A percentile compares a stretch with the other conserved stretches of the same genome.
These are phyloP conservation scores for Annulohypoxylon stygium DNA, from an alignment of 495 filamentous ascomycete species.

Conservation along the genomic window DNA sequence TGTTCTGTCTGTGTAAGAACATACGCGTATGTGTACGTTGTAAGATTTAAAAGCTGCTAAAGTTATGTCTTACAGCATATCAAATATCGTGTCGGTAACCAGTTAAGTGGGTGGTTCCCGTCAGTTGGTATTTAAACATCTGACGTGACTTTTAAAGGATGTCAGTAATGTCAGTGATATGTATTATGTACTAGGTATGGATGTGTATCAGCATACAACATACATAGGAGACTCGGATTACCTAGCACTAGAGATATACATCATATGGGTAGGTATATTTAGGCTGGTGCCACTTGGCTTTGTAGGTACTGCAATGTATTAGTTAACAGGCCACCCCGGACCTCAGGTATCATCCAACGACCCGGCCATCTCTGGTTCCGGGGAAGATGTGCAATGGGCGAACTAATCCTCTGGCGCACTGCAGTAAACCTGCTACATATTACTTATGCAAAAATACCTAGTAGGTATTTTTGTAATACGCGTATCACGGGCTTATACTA, in stretches of 20 bases:
- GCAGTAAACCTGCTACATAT: neutral
- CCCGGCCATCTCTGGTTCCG: neutral
- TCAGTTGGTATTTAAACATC: neutral
- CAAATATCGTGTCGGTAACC: neutral
- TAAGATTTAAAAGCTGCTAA: neutral
- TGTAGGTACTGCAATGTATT: neutral
- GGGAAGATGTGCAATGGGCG: conserved; percentile 4
- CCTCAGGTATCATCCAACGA: neutral
- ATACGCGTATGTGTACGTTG: neutral
- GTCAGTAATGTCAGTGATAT: neutral
- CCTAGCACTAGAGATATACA: too few relatives aligned
- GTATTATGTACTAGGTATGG: too few relatives aligned
- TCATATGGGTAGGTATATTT: neutral
- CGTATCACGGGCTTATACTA: too few relatives aligned
- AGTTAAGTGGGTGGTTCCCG: neutral
- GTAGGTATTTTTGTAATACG: too few relatives aligned
- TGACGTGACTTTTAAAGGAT: neutral
- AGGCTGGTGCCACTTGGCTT: neutral
- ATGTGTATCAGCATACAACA: too few relatives aligned
- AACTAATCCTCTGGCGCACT: neutral
- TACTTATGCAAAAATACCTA: too few relatives aligned
- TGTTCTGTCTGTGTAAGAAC: too few relatives aligned
- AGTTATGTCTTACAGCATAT: conserved; percentile 1
- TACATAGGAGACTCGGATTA: too few relatives aligned
- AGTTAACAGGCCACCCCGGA: neutral